A percentile compares a stretch with the other conserved stretches of the same genome.
These are phyloP conservation scores for Arabidopsis lyrata DNA, from an alignment of 441 rosid species.

Conservation along the genomic window DNA sequence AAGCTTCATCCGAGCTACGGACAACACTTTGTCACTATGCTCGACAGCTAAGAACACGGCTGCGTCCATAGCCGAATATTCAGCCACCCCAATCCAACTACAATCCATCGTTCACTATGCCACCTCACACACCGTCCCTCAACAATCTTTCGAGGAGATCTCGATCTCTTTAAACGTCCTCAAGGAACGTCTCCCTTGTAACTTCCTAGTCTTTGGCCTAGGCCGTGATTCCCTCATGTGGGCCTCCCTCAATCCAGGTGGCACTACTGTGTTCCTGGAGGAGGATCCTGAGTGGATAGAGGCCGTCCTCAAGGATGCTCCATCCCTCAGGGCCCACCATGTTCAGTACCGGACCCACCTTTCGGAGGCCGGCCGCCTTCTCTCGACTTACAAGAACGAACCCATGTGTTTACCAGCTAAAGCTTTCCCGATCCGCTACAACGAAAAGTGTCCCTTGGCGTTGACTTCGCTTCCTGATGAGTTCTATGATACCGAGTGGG, in stretches of 20 bases:
- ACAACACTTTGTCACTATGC: conserved; percentile 56
- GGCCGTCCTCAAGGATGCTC: conserved; percentile 57
- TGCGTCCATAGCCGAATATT: conserved; percentile 44
- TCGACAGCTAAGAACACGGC: conserved; percentile 48
- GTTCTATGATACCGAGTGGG: conserved; percentile 67
- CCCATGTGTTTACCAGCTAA: conserved; percentile 61
- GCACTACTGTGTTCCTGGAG: conserved; percentile 68
- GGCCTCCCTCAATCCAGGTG: conserved; percentile 77
- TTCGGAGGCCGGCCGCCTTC: conserved; percentile 58
- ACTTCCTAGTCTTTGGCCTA: conserved; percentile 87
- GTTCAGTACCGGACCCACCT: conserved; percentile 76
- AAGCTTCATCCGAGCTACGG: conserved; percentile 49
- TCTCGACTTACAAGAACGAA: conserved; percentile 51
- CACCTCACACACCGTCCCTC: conserved; percentile 69
- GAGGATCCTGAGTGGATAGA: conserved; percentile 85
- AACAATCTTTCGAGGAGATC: conserved; percentile 69
- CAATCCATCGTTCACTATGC: conserved; percentile 90
- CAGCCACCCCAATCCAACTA: conserved; percentile 69
- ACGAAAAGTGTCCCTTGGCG: conserved; percentile 64
- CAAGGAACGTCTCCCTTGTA: conserved; percentile 63
- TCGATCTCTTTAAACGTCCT: conserved; percentile 73
- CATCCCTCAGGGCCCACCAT: conserved; percentile 59
- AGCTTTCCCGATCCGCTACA: conserved; percentile 61
- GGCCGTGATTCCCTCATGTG: conserved; percentile 95
- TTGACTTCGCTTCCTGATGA: conserved; percentile 60